A percentile compares a stretch with the other conserved stretches of the same genome.
Evolutionary conservation across 1,284 basidiomycete genomes (phyloP).

Genomic region (Porodaedalea pini): DNA sequence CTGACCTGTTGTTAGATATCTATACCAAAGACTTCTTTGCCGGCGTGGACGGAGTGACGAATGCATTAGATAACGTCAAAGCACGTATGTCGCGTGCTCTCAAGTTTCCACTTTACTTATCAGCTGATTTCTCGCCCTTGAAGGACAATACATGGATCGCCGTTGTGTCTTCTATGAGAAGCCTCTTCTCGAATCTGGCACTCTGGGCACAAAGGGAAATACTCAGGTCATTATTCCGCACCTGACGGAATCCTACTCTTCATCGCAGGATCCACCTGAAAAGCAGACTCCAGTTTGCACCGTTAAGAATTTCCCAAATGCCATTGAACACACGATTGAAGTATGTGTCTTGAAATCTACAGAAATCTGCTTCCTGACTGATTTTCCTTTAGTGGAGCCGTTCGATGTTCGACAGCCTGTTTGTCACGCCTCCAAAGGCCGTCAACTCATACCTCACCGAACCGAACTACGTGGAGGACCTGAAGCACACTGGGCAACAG

Average conservation of each 20-base stretch:
- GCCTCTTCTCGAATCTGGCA: constrained; percentile 95
- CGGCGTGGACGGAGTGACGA: constrained; percentile 92
- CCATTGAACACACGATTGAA: constrained; percentile 98
- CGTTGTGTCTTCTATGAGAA: constrained; percentile 98
- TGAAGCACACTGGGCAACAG: constrained; percentile 87
- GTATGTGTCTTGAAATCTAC: constrained; percentile 35
- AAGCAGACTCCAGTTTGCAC: constrained; percentile 98
- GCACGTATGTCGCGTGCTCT: constrained; percentile 64
- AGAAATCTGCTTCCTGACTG: neutral
- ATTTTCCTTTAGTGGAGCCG: constrained; percentile 75
- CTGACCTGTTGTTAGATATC: constrained; percentile 52
- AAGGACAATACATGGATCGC: constrained; percentile 97
- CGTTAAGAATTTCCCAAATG: constrained; percentile 99
- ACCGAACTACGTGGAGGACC: constrained; percentile 91
- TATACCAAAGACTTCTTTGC: constrained; percentile 92
- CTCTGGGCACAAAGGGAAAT: constrained; percentile 98
- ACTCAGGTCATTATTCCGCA: constrained; percentile 95
- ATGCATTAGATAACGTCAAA: constrained; percentile 97
- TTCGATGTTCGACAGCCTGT: constrained; percentile 89
- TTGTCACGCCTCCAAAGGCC: constrained; percentile 91
- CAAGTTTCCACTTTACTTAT: constrained; percentile 4
- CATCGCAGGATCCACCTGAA: constrained; percentile 98
- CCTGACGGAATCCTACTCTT: constrained; percentile 96
- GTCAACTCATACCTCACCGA: constrained; percentile 98
- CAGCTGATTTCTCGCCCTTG: constrained; percentile 2